Conservation (phyloP, 2,329 filamentous ascomycete species). For the Clarireedia monteithiana region DNA sequence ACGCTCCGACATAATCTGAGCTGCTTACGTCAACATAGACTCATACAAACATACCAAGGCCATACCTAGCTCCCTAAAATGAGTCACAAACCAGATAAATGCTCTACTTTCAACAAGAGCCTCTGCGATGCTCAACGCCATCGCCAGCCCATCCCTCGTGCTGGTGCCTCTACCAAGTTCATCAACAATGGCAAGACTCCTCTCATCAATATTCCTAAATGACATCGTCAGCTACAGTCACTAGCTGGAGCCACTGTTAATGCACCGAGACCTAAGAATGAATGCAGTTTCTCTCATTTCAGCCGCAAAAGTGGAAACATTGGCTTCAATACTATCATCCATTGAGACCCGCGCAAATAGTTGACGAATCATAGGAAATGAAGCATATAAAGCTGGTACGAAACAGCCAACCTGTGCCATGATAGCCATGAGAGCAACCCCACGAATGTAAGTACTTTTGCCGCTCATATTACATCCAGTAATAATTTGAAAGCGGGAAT, state of each 20-base stretch:
- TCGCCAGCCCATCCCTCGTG: conserved; percentile 78
- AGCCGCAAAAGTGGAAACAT: conserved; percentile 84
- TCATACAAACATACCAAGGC: not conserved
- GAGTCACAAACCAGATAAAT: conserved; percentile 87
- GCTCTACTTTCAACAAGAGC: conserved; percentile 72
- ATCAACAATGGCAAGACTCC: conserved; percentile 78
- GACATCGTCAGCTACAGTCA: not conserved
- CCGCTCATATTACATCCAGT: conserved; percentile 98
- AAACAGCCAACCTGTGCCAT: conserved; percentile 94
- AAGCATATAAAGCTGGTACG: conserved; percentile 77
- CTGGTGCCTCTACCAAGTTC: conserved; percentile 89
- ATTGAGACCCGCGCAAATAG: conserved; percentile 84
- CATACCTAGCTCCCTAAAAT: conserved; percentile 70
- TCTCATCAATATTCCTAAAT: conserved; percentile 61
- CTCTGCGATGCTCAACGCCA: conserved; percentile 85
- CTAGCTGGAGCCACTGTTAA: not conserved
- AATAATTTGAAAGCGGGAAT: conserved; percentile 82
- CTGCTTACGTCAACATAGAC: conserved; percentile 30
- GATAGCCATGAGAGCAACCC: conserved; percentile 73
- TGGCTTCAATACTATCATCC: conserved; percentile 82
- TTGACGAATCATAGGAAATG: conserved; percentile 71
- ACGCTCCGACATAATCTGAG: conserved; percentile 64
- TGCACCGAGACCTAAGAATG: conserved; percentile 53
- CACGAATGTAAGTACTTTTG: conserved; percentile 90
- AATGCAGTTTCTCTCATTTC: conserved; percentile 97